Evolutionary conservation across 495 filamentous ascomycete genomes (phyloP).

Genomic region (Aspergillus mulundensis): DNA sequence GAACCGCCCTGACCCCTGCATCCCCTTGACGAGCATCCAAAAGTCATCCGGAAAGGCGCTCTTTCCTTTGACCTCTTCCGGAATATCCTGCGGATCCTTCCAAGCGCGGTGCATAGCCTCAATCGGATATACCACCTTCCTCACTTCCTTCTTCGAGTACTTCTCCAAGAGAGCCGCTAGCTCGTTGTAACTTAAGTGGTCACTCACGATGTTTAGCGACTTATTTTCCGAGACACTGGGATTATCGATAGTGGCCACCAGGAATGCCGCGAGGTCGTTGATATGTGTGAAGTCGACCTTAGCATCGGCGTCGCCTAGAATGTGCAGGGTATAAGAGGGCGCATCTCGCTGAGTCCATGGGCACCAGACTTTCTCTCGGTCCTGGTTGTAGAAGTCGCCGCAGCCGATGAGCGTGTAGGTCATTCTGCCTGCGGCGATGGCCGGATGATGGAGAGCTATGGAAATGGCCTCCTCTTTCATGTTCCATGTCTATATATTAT

Average conservation of each 20-base stretch:
- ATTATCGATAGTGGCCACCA: slow-evolving; percentile 1
- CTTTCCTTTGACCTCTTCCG: not conserved
- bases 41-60: slow-evolving; percentile 17
- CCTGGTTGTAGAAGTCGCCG: slow-evolving; percentile 18
- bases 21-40: slow-evolving; percentile 15
- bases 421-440: slow-evolving; percentile 10
- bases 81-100: slow-evolving; percentile 1
- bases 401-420: slow-evolving; percentile 18
- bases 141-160: slow-evolving; percentile 1
- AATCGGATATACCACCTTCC: not conserved
- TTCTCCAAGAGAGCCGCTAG: slow-evolving; percentile 12
- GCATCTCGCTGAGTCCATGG: slow-evolving; percentile 6
- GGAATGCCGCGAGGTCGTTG: slow-evolving; percentile 9
- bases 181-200: slow-evolving; percentile 15
- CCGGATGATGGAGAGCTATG: slow-evolving; percentile 4
- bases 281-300: slow-evolving; percentile 14
- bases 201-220: slow-evolving; percentile 13
- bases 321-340: slow-evolving; percentile 7
- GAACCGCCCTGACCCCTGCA: slow-evolving; percentile 15
- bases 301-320: slow-evolving; percentile 6
- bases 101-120: slow-evolving; percentile 7
- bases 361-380: slow-evolving; percentile 7
- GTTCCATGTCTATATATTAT: not conserved
- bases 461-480: not conserved
- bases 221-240: slow-evolving; percentile 11